Conservation (phyloP, 2,329 filamentous ascomycete species). For the Aspergillus sp. region DNA sequence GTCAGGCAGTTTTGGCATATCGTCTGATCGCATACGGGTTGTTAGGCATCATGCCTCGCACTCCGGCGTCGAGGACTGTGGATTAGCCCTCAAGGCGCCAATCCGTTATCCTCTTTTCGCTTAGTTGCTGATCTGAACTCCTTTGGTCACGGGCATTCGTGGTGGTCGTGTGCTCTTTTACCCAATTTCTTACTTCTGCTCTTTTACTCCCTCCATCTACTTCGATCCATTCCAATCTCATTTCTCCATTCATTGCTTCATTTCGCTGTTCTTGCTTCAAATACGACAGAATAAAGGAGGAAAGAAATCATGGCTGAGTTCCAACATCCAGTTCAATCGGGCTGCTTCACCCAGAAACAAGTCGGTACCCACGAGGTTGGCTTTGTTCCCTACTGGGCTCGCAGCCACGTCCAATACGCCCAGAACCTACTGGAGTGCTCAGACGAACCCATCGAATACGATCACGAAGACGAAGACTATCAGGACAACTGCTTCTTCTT, state of each 20-base stretch:
- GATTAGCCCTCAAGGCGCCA: not conserved
- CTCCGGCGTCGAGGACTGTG: not conserved
- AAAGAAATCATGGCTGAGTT: slow-evolving; percentile 13
- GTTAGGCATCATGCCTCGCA: not conserved
- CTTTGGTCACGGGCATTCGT: not conserved
- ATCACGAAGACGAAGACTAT: slow-evolving; percentile 37
- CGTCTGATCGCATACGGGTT: not conserved
- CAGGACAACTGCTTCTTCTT: slow-evolving; percentile 40
- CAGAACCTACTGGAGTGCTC: slow-evolving; percentile 35
- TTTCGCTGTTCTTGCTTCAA: not conserved
- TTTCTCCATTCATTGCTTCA: not conserved
- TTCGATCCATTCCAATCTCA: not conserved
- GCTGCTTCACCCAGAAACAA: slow-evolving; percentile 7
- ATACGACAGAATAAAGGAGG: slow-evolving; percentile 1
- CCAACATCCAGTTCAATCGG: slow-evolving; percentile 15
- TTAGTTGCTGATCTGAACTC: not conserved
- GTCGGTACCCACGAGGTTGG: slow-evolving; percentile 11
- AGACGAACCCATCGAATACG: slow-evolving; percentile 38
- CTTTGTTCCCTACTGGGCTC: slow-evolving; percentile 35
- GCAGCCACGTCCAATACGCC: slow-evolving; percentile 31
- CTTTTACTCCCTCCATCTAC: not conserved
- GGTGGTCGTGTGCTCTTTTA: not conserved
- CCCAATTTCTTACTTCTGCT: not conserved
- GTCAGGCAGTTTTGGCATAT: not conserved
- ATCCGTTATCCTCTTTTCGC: not conserved